phyloP scores from a whole-genome alignment of 2,329 filamentous ascomycete species.

The Simplicillium sp. region DNA sequence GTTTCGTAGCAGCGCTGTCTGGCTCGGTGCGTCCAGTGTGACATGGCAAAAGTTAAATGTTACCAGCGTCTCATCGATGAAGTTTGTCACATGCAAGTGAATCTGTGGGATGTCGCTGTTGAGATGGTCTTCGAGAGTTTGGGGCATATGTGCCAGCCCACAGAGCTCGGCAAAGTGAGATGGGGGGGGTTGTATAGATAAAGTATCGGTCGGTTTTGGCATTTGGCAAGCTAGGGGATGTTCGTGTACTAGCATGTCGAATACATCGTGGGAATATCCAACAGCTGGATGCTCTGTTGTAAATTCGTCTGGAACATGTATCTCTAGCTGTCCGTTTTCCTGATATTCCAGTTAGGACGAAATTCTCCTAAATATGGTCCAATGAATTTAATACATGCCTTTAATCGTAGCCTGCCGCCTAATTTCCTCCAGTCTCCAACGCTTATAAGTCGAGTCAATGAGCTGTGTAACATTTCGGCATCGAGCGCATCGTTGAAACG shows the following conservation, averaged over 20 bases:
- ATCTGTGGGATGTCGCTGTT: too few species aligned
- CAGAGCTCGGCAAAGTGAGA: slow-evolving; percentile 19
- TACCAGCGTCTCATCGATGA: too few species aligned
- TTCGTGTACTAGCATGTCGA: background rate
- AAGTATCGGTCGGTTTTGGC: background rate
- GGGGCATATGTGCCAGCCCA: background rate
- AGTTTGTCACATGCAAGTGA: too few species aligned
- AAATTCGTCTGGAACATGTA: slow-evolving; percentile 1
- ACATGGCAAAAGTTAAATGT: too few species aligned
- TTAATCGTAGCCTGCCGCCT: slow-evolving; percentile 27
- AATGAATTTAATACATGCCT: background rate
- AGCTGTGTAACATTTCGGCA: slow-evolving; percentile 21
- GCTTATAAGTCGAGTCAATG: slow-evolving; percentile 27
- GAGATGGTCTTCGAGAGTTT: too few species aligned
- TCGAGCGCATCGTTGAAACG: slow-evolving; percentile 38
- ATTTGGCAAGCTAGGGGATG: background rate
- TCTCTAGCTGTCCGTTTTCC: slow-evolving; percentile 1
- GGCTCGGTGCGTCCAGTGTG: too few species aligned
- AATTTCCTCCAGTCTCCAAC: slow-evolving; percentile 36
- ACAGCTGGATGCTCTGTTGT: background rate
- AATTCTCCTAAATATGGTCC: background rate
- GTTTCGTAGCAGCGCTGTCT: too few species aligned
- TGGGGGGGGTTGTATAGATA: slow-evolving; percentile 7
- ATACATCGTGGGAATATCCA: background rate
- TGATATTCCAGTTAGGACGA: background rate